phyloP scores from a whole-genome alignment of 1,139 yeast genomes.

The Pichia norvegensis region DNA sequence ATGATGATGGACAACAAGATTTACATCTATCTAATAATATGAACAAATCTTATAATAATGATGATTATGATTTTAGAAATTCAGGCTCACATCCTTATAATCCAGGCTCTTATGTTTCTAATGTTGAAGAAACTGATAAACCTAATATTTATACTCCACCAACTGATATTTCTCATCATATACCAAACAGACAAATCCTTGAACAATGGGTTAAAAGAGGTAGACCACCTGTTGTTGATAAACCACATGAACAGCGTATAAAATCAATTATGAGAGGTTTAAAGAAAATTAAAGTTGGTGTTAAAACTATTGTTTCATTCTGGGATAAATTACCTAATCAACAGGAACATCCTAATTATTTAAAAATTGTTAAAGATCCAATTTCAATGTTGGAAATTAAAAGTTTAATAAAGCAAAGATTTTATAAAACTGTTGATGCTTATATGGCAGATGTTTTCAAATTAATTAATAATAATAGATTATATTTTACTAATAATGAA shows the following conservation, averaged over 20 bases:
- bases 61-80: conserved; percentile 27
- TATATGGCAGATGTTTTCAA: conserved; percentile 70
- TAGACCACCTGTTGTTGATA: conserved; percentile 91
- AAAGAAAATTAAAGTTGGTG: conserved; percentile 51
- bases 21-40: conserved; percentile 1
- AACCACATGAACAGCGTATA: conserved; percentile 88
- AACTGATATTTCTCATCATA: conserved; percentile 12
- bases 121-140: conserved; percentile 21
- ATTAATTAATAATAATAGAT: conserved; percentile 69
- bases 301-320: conserved; percentile 27
- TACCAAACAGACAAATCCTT: conserved; percentile 21
- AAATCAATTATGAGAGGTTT: conserved; percentile 76
- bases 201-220: conserved; percentile 76
- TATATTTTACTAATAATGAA: conserved; percentile 42
- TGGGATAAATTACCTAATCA: conserved; percentile 83
- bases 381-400: conserved; percentile 76
- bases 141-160: conserved; percentile 25
- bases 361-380: conserved; percentile 56
- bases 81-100: conserved; percentile 21
- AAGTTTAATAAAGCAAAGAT: conserved; percentile 78
- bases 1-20: conserved; percentile 16
- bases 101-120: conserved; percentile 22
- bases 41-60: conserved; percentile 21
- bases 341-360: conserved; percentile 60
- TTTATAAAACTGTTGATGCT: conserved; percentile 65